Conservation (phyloP, 495 filamentous ascomycete species). For the Massariosphaeria phaeospora region DNA sequence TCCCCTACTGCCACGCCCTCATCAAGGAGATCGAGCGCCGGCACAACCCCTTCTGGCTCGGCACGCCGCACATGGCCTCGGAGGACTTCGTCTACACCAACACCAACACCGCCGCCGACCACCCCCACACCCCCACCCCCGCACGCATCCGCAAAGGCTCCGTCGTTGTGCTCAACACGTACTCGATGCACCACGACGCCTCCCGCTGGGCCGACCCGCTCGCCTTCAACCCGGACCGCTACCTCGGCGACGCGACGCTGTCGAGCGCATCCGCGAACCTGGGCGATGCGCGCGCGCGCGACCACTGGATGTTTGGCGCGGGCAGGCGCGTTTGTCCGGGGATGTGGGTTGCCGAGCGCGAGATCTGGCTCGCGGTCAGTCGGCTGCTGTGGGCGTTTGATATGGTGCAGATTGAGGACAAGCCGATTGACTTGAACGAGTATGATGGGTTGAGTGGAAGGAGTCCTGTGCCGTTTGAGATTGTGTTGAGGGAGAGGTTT, state of each 20-base stretch:
- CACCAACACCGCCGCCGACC: no score
- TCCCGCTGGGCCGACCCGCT: not conserved
- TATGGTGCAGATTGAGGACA: slow-evolving; percentile 14
- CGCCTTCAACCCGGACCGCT: slow-evolving; percentile 28
- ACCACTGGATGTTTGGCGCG: slow-evolving; percentile 37
- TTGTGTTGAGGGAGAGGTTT: not conserved
- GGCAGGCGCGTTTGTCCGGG: slow-evolving; percentile 37
- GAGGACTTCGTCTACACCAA: slow-evolving; percentile 1
- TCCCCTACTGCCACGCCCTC: slow-evolving; percentile 36
- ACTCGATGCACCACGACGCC: not conserved
- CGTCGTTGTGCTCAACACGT: slow-evolving; percentile 2
- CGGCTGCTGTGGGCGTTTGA: slow-evolving; percentile 35
- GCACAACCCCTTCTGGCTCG: slow-evolving; percentile 3
- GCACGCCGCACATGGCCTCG: not conserved
- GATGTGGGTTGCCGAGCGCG: slow-evolving; percentile 35
- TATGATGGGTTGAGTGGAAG: slow-evolving; percentile 10
- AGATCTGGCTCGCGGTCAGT: slow-evolving; percentile 29
- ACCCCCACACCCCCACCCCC: no score
- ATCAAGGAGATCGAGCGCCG: slow-evolving; percentile 30
- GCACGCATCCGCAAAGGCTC: not conserved
- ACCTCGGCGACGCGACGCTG: slow-evolving; percentile 9
- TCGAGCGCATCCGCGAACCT: slow-evolving; percentile 20
- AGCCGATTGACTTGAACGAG: slow-evolving; percentile 5
- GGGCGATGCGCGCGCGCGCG: slow-evolving; percentile 24
- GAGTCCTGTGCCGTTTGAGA: slow-evolving; percentile 5